These are phyloP conservation scores for Coelastrella sp. DNA, from an alignment of 139 green algal genomes.

Conservation along the genomic window DNA sequence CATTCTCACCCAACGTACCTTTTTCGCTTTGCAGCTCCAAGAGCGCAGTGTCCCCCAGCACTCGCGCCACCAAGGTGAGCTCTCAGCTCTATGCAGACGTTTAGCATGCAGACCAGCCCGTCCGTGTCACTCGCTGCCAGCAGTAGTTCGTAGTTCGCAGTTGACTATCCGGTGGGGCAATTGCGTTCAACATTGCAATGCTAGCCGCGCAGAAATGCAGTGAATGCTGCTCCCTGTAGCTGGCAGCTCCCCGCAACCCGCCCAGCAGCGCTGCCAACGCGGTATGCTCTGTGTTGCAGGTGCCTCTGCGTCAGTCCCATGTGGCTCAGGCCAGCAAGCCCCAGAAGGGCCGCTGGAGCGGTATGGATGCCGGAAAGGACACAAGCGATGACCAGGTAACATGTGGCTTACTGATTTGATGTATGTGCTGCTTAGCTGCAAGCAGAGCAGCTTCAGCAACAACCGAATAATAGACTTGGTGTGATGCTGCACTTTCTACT, in stretches of 20 bases:
- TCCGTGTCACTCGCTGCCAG: not conserved
- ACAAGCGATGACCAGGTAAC: constrained; percentile 93
- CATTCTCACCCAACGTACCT: not conserved
- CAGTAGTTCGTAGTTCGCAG: not conserved
- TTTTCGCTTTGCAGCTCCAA: constrained; percentile 29
- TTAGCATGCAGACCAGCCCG: not conserved
- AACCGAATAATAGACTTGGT: not conserved
- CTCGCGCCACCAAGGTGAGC: constrained; percentile 28
- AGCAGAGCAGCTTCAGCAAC: not conserved
- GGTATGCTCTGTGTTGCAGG: not conserved
- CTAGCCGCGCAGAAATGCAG: not conserved
- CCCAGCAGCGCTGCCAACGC: not conserved
- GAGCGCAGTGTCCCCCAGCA: constrained; percentile 43
- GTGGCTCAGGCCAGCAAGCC: constrained; percentile 26
- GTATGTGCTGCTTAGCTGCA: not conserved
- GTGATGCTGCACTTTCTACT: not conserved
- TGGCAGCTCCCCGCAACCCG: too few relatives aligned
- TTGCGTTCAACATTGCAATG: not conserved
- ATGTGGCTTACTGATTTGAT: not conserved
- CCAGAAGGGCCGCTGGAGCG: constrained; percentile 85
- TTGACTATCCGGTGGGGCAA: not conserved
- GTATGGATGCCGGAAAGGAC: constrained; percentile 91
- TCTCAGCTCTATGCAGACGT: not conserved
- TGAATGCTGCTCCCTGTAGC: too few relatives aligned
- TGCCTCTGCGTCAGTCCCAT: constrained; percentile 24